Evolutionary conservation across 164 flowering plant genomes (phyloP), one percentile per base, ranked within the genome.

Genomic region (Brasenia schreberi): DNA sequence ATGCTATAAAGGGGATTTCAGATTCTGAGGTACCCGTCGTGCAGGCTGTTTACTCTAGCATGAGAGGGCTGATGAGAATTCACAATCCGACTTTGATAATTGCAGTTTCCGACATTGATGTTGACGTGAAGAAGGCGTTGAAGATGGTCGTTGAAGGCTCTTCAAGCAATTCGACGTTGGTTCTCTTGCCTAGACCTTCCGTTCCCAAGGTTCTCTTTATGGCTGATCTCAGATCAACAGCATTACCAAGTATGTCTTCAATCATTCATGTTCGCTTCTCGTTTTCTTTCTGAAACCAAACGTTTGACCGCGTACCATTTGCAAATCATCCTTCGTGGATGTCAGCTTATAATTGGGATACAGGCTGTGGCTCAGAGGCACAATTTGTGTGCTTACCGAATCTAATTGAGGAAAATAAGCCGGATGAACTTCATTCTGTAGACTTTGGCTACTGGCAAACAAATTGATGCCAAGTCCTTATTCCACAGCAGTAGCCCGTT

Each of bases 181-280:
- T 89, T 70, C 81, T 84, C 64, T 66, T 91, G 19, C 99, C 96
- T 16, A 81, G 85, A 71, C 33, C 82, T 49, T 81, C 97, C 5
- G 73, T 94, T 5, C 33, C 93, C n/a, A 86, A 83, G 77, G 99
- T 81, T 66, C 90, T 91, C 12, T 94, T 97, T 96, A 94, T 94
- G 96, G 92, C 96, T 65, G 92, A 94, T 74, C 81, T 94, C 9
- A 76, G 95, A 61, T 61, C 99, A 64, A 82, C 99, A 0, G 95
- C 97, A 45, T 76, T 94, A 77, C 93, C 97, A 78, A 85, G 99
- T 94, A 85, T 86, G 95, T 69, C 69, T 42, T 27, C 27, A 1
- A 3, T 33, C 39, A 33, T 33, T 33, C 39, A 33, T 3, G 39
- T 33, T 33, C 4, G 39, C 39, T 33, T 33, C 39, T 33, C 39